These are phyloP conservation scores for Chlamydomonas incerta DNA, from an alignment of 139 green algal species.

Conservation along the genomic window DNA sequence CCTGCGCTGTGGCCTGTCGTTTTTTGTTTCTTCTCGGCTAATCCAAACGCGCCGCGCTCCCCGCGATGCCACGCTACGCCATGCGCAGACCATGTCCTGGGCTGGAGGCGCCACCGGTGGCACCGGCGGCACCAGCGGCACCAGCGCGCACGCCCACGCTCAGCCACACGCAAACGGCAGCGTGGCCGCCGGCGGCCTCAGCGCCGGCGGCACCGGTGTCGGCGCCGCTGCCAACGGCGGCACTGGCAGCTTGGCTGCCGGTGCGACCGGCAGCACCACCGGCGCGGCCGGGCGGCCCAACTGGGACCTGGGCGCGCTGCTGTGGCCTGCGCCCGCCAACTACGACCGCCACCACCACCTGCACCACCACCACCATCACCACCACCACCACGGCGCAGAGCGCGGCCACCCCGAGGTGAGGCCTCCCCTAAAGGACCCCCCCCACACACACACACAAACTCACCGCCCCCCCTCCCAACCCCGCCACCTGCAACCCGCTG, in stretches of 20 bases:
- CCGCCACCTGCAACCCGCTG: too few species aligned
- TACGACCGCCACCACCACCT: conserved; percentile 12
- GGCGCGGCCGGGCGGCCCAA: too few species aligned
- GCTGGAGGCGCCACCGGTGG: background rate
- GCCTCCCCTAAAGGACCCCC: too few species aligned
- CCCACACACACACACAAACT: too few species aligned
- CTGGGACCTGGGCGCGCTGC: too few species aligned
- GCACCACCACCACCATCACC: background rate
- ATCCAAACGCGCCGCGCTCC: too few species aligned
- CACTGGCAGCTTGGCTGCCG: too few species aligned
- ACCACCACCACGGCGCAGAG: background rate
- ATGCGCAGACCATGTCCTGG: conserved; percentile 11
- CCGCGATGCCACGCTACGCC: background rate
- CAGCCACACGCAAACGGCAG: background rate
- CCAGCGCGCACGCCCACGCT: background rate
- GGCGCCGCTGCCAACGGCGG: too few species aligned
- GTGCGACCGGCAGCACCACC: too few species aligned
- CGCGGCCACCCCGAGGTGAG: background rate
- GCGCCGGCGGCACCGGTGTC: too few species aligned
- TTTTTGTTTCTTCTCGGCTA: too few species aligned
- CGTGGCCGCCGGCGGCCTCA: background rate
- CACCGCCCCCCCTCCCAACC: too few species aligned
- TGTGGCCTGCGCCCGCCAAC: background rate
- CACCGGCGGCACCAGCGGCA: background rate
- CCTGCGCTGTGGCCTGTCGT: background rate